Evolutionary conservation across 2,329 filamentous ascomycete species (phyloP).

Genomic region (Aureobasidium subglaciale): DNA sequence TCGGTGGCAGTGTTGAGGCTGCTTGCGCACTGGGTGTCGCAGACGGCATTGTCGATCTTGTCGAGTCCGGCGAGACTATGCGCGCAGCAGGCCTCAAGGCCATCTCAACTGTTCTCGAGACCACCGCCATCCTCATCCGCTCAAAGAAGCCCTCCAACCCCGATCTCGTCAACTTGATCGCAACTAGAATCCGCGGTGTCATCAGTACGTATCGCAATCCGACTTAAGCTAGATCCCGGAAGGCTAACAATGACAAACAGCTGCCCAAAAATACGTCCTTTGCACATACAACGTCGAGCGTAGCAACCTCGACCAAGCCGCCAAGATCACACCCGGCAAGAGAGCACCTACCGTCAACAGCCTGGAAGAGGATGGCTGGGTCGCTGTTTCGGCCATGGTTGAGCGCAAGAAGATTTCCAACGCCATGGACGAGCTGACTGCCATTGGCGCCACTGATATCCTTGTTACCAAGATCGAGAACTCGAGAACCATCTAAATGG

Average conservation of each 20-base stretch:
- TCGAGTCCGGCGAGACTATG: conserved; percentile 99
- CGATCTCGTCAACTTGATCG: conserved; percentile 74
- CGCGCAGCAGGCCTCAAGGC: conserved; percentile 86
- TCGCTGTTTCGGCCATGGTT: conserved; percentile 91
- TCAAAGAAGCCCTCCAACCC: conserved; percentile 76
- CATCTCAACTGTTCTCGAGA: conserved; percentile 87
- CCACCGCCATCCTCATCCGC: conserved; percentile 84
- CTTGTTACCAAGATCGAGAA: conserved; percentile 82
- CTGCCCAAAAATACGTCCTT: conserved; percentile 85
- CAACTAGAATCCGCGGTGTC: conserved; percentile 80
- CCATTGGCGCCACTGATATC: conserved; percentile 75
- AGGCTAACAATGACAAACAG: conserved; percentile 28
- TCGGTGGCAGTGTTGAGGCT: conserved; percentile 94
- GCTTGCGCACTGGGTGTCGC: conserved; percentile 93
- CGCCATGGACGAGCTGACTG: conserved; percentile 77
- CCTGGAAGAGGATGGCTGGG: conserved; percentile 83
- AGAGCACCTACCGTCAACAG: conserved; percentile 87
- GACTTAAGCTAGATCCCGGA: not conserved
- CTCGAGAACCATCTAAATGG: conserved; percentile 44
- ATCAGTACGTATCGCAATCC: conserved; percentile 56
- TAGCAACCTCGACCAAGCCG: conserved; percentile 57
- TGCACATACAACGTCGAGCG: conserved; percentile 94
- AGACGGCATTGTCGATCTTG: conserved; percentile 94
- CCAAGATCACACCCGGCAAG: conserved; percentile 82
- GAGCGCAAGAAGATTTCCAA: conserved; percentile 76